Percentiles rank a stretch among this genome's conserved stretches.
Evolutionary conservation across 78 protist genomes (phyloP).

Genomic region (Dictyostelium firmibasis): DNA sequence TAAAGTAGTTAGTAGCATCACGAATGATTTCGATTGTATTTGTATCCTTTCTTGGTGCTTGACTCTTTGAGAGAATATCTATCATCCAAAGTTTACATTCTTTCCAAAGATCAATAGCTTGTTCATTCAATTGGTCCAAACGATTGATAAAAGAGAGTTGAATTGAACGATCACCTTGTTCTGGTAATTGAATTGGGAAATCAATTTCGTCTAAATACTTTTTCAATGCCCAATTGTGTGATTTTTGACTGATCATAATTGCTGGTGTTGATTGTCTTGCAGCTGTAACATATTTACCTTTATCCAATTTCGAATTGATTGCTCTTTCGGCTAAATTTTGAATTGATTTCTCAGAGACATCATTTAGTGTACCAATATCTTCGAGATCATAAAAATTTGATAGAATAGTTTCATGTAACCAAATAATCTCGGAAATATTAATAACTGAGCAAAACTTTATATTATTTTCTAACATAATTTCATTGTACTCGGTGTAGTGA

Average conservation of each 20-base stretch:
- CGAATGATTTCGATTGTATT: conserved; percentile 27
- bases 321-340: background rate
- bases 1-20: conserved; percentile 35
- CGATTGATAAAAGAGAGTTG: conserved; percentile 59
- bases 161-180: conserved; percentile 71
- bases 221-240: background rate
- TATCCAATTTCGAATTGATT: background rate
- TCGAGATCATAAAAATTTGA: conserved; percentile 23
- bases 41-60: conserved; percentile 27
- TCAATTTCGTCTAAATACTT: conserved; percentile 18
- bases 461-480: conserved; percentile 46
- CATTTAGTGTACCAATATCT: conserved; percentile 17
- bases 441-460: conserved; percentile 52
- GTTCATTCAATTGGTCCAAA: background rate
- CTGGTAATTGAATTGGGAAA: conserved; percentile 52
- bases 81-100: conserved; percentile 73
- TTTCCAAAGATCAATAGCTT: background rate
- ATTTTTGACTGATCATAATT: background rate
- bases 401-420: conserved; percentile 47
- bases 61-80: conserved; percentile 31
- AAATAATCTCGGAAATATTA: conserved; percentile 41
- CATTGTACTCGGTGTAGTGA: conserved; percentile 50
- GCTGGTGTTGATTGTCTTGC: background rate
- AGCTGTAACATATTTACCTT: background rate
- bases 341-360: background rate